Base-by-base conservation (phyloP, 441 rosid species). In the Mallotus repandus region DNA sequence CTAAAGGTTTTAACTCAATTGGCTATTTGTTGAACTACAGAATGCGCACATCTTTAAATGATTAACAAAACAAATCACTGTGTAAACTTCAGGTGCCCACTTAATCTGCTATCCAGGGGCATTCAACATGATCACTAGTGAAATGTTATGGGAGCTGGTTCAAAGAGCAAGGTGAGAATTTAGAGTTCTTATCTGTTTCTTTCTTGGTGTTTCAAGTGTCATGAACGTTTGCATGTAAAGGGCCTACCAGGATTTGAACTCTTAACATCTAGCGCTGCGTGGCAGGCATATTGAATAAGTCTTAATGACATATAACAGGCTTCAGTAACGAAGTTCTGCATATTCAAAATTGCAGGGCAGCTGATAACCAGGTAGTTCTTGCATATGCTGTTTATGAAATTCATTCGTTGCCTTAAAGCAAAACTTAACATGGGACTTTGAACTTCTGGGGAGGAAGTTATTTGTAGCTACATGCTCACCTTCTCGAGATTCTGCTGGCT, bases 381-480 rank as follows among this genome's bases (percentile, higher is more conserved):
- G 69, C 54, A 65, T 46, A 46, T 10, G 10, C 19, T 15, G 3
- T 25, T 4, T 1, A 3, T 12, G 13, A 1, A 49, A 43, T 43
- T 43, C 46, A 9, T 43, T 5, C 3, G 46, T 43, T 6, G 9
- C 46, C 46, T 43, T 43, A 43, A 43, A 43, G 46, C 46, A 0
- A 43, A 25, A 54, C 3, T 29, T 8, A 54, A 54, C 35, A 15
- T 62, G 50, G 48, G 32, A 21, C 55, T 48, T 12, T 21, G 55
- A 45, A 49, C 4, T 58, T 38, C 53, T 38, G 4, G 59, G 62
- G 79, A 68, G 63, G 68, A 58, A 77, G 81, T 59, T 81, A 49
- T 78, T 77, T 64, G 77, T 78, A 48, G 84, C 77, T 54, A 69
- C 84, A 52, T 78, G 83, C 68, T 81, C 81, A 0, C 81, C 83